Evolutionary conservation across 2,329 filamentous ascomycete species (phyloP), one percentile per base, ranked within the genome.

Genomic region (Ophiostoma populinum): DNA sequence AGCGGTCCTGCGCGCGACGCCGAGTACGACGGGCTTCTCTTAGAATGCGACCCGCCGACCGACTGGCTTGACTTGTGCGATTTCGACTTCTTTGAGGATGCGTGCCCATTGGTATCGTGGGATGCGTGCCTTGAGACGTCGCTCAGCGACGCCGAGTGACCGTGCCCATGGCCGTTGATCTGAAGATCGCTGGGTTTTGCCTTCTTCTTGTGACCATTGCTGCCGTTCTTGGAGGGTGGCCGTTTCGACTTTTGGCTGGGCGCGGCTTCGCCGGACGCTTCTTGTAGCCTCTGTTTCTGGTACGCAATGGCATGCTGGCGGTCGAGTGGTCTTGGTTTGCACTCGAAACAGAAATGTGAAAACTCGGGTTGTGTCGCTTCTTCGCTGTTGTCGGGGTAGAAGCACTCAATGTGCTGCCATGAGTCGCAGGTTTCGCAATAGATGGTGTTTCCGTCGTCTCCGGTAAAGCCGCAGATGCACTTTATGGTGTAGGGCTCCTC

Each of bases 341-440:
- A 98, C 47, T 93, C 83, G 48, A 75, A 73, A 59, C 90, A 98
- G 37, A 77, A 82, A 60, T 98, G 87, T 38, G 80, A 65, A 49
- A 77, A 80, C 47, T 73, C 67, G 40, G 71, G 65, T 62, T 77
- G 56, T 54, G 86, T 58, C 59, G 80, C 67, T 63, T 80, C 65
- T 54, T 75, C 68, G 51, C 72, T 69, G 47, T 82, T 80, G 43
- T 70, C 55, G 16, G 71, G 71, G 54, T 95, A 95, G 59, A 92
- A 95, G 59, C 90, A 98, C 53, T 85, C 77, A 49, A 93, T 92
- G 57, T 98, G 90, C 58, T 98, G 90, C 90, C 90, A 98, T 33
- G 85, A 90, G 53, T 93, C 81, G 65, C 90, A 98, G 40, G 67
- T 72, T 54, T 95, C 90, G 65, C 90, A 98, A 57, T 86, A 83